Base-by-base conservation (phyloP, 495 filamentous ascomycete genomes). In the Podospora didyma region DNA sequence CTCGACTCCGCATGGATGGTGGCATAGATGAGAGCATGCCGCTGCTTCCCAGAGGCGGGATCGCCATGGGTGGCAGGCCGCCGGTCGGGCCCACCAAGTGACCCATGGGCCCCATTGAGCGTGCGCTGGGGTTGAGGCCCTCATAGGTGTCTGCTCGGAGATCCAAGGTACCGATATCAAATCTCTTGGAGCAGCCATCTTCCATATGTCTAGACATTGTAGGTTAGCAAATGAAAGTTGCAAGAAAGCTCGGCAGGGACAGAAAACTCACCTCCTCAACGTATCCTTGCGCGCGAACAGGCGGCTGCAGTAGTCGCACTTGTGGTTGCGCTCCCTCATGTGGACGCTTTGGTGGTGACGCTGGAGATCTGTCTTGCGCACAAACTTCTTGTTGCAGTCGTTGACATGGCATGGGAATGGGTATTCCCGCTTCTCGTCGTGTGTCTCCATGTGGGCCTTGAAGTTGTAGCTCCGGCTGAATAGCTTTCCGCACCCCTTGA, bases 381-480 rank as follows among this genome's bases (percentile, higher is more conserved):
- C 87, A 67, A 92, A 92, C 51, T 82, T 82, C 74, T 87, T 89
- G 62, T 73, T 79, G 75, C 89, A 94, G 57, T 82, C 74, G 46
- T 80, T 68, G 35, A 81, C 71, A 12, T 68, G 71, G 71, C 92
- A 97, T 4, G 77, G 73, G 69, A 89, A 86, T 1, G 84, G 83
- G 62, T 87, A 86, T 59, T 82, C 84, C 50, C 84, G 78, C 49
- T 79, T 81, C 2, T 92, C 87, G 69, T 96, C 85, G 72, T 97
- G 93, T 7, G 84, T 93, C 65, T 94, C 90, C 78, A 94, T 80
- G 70, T 97, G 93, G 52, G 89, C 86, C 65, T 88, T 90, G 71
- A 87, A 90, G 73, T 97, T 97, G 73, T 92, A 97, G 64, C 84
- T 88, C 51, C 93, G 75, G 57, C 89, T 89, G 67, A 97, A 97